Evolutionary conservation across 306 rosid genomes (phyloP).

Genomic region (Chamaecrista fasciculata): DNA sequence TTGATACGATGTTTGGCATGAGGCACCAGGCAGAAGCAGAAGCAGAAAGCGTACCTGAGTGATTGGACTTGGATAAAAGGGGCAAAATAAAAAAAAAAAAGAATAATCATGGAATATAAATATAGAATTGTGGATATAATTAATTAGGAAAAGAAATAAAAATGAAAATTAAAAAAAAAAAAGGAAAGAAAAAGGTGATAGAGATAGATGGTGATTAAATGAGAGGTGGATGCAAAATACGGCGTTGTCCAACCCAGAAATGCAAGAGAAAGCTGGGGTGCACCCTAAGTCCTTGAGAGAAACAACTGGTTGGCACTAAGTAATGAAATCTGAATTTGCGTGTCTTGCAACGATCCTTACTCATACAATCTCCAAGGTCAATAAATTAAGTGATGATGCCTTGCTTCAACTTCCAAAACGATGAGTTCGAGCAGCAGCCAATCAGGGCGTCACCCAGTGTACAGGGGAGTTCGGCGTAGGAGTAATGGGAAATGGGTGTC

Average conservation of each 20-base stretch:
- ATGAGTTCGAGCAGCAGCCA: constrained; percentile 34
- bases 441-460: constrained; percentile 39
- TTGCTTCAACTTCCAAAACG: constrained; percentile 39
- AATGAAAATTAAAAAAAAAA: too few relatives aligned
- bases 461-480: constrained; percentile 50
- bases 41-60: constrained; percentile 12
- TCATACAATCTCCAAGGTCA: too few relatives aligned
- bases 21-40: too few relatives aligned
- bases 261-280: constrained; percentile 35
- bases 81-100: neutral
- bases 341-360: too few relatives aligned
- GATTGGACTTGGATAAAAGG: neutral
- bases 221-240: constrained; percentile 34
- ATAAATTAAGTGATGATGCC: constrained; percentile 39
- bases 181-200: constrained; percentile 26
- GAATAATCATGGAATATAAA: too few relatives aligned
- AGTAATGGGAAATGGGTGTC: constrained; percentile 53
- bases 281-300: too few relatives aligned
- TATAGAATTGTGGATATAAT: too few relatives aligned
- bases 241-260: constrained; percentile 45
- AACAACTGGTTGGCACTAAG: constrained; percentile 56
- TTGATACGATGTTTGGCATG: neutral
- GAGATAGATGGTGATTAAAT: neutral
- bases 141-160: too few relatives aligned
- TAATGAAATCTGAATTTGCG: too few relatives aligned